Conservation (phyloP, 2,329 filamentous ascomycete genomes). For the Scorias spongiosa region DNA sequence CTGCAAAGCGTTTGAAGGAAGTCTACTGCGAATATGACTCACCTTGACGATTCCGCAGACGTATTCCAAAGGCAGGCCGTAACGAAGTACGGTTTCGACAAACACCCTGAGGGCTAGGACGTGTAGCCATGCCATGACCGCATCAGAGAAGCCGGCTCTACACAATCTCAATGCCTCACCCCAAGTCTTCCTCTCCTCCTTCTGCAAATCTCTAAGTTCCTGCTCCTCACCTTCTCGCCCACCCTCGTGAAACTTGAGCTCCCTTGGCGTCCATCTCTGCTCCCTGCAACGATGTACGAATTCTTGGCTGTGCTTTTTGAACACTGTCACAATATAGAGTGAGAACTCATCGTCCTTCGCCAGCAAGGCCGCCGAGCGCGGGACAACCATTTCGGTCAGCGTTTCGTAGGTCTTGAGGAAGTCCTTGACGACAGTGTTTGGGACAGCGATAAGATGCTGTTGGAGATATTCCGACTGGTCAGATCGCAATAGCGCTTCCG, state of each 20-base stretch:
- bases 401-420: slow-evolving; percentile 85
- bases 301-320: slow-evolving; percentile 79
- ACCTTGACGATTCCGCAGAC: slow-evolving; percentile 76
- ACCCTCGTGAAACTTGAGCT: slow-evolving; percentile 85
- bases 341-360: slow-evolving; percentile 80
- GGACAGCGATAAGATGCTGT: slow-evolving; percentile 85
- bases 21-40: slow-evolving; percentile 22
- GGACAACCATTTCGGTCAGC: slow-evolving; percentile 79
- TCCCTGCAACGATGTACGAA: slow-evolving; percentile 88
- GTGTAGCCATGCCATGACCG: slow-evolving; percentile 91
- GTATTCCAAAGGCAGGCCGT: slow-evolving; percentile 82
- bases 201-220: slow-evolving; percentile 67
- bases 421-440: slow-evolving; percentile 64
- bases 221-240: slow-evolving; percentile 77
- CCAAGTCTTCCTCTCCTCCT: slow-evolving; percentile 83
- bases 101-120: slow-evolving; percentile 83
- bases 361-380: slow-evolving; percentile 66
- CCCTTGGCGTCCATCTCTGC: slow-evolving; percentile 84
- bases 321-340: slow-evolving; percentile 76
- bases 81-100: slow-evolving; percentile 93
- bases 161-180: slow-evolving; percentile 78
- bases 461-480: slow-evolving; percentile 85
- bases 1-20: not conserved
- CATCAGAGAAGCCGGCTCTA: slow-evolving; percentile 87
- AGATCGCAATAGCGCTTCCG: slow-evolving; percentile 55